phyloP scores from a whole-genome alignment of 176 grass and related monocot genomes.

The Thinopyrum elongatum region DNA sequence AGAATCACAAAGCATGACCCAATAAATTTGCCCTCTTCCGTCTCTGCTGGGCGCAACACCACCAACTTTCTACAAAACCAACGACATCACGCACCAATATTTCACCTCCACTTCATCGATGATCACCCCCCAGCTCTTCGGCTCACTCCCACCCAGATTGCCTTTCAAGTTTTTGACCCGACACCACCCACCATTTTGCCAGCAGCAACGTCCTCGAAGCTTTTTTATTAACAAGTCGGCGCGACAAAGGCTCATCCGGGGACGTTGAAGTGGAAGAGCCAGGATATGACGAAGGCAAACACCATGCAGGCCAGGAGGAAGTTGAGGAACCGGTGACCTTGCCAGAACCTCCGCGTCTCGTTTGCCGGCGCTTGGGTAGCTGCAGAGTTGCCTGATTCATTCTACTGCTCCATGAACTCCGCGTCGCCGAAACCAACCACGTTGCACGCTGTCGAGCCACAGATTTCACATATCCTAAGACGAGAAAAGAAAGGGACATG shows the following conservation, averaged over 20 bases:
- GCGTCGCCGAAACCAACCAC: slow-evolving; percentile 74
- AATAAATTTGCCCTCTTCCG: not conserved
- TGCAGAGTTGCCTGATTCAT: slow-evolving; percentile 47
- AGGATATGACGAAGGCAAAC: slow-evolving; percentile 92
- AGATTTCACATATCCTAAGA: slow-evolving; percentile 84
- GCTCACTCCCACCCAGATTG: not conserved
- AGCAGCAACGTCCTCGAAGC: not conserved
- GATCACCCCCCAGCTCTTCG: not conserved
- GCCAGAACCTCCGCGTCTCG: slow-evolving; percentile 81
- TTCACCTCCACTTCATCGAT: not conserved
- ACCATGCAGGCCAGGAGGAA: slow-evolving; percentile 97
- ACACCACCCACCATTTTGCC: not conserved
- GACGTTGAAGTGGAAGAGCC: slow-evolving; percentile 98
- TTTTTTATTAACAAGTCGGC: slow-evolving; percentile 27
- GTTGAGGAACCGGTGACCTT: slow-evolving; percentile 92
- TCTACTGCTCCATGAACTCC: slow-evolving; percentile 81
- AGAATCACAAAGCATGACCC: not conserved
- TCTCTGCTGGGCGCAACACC: not conserved
- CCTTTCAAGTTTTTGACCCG: not conserved
- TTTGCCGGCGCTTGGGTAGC: slow-evolving; percentile 7
- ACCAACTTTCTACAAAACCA: slow-evolving; percentile 3
- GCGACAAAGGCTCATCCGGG: slow-evolving; percentile 43
- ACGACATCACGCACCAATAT: not conserved
- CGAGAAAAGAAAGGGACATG: slow-evolving; percentile 3
- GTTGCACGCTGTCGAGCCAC: slow-evolving; percentile 76